Percentiles rank a stretch among this genome's conserved stretches.
These are phyloP conservation scores for Citrullus colocynthis DNA, from an alignment of 306 rosid genomes.

Conservation along the genomic window DNA sequence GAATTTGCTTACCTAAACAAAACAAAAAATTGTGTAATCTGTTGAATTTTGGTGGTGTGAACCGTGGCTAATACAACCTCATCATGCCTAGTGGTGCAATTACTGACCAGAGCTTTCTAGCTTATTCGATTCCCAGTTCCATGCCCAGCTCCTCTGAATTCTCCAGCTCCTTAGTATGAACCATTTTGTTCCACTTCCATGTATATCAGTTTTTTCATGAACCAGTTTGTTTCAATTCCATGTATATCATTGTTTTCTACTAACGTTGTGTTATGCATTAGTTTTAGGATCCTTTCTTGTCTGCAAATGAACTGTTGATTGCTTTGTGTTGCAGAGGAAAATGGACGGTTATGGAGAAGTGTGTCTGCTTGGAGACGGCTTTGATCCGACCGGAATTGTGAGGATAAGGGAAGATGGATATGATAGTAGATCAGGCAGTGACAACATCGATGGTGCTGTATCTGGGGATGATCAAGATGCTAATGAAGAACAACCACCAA, in stretches of 20 bases:
- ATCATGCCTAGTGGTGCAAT: conserved; percentile 16
- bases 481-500: conserved; percentile 29
- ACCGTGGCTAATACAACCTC: conserved; percentile 1
- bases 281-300: neutral
- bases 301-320: conserved; percentile 5
- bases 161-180: conserved; percentile 35
- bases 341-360: conserved; percentile 56
- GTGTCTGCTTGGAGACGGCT: conserved; percentile 42
- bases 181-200: conserved; percentile 3
- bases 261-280: neutral
- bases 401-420: conserved; percentile 60
- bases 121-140: conserved; percentile 17
- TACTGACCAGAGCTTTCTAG: conserved; percentile 19
- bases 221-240: neutral
- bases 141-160: conserved; percentile 23
- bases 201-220: conserved; percentile 8
- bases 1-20: neutral
- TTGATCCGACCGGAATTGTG: conserved; percentile 36
- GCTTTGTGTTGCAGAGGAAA: conserved; percentile 32
- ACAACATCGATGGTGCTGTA: conserved; percentile 43
- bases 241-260: neutral
- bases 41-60: conserved; percentile 30
- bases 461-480: conserved; percentile 77
- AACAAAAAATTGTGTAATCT: neutral
- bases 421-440: conserved; percentile 86